Percentiles rank a stretch among this genome's conserved stretches.
These are phyloP conservation scores for Rubia tinctorum DNA, from an alignment of 305 asterid genomes.

Conservation along the genomic window DNA sequence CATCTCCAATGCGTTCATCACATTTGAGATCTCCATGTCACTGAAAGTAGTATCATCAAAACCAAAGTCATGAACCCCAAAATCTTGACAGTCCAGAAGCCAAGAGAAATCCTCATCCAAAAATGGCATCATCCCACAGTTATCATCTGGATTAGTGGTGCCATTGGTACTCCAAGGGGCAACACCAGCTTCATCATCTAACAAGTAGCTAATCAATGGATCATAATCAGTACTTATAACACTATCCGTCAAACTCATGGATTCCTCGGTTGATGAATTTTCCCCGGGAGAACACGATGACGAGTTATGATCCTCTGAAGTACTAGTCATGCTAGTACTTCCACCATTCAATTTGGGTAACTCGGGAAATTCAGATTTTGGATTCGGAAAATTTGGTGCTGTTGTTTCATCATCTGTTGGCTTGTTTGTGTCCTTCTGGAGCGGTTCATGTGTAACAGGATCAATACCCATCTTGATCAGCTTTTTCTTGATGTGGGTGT, in stretches of 20 bases:
- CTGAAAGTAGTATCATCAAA: conserved; percentile 23
- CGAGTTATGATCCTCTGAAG: conserved; percentile 38
- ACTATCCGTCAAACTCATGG: conserved; percentile 6
- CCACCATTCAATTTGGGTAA: conserved; percentile 4
- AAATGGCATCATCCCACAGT: conserved; percentile 17
- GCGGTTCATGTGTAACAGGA: conserved; percentile 79
- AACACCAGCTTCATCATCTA: conserved; percentile 38
- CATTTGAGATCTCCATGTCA: conserved; percentile 27
- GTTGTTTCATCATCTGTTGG: conserved; percentile 13
- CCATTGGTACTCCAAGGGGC: conserved; percentile 40
- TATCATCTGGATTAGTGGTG: conserved; percentile 16
- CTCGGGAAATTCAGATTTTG: conserved; percentile 13
- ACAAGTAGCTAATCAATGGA: conserved; percentile 53
- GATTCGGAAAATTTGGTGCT: conserved; percentile 19
- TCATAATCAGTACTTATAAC: conserved; percentile 36
- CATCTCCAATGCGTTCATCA: conserved; percentile 26
- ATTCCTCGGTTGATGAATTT: conserved; percentile 49
- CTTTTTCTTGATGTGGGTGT: conserved; percentile 86
- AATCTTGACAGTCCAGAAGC: conserved; percentile 40
- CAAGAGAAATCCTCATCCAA: conserved; percentile 30
- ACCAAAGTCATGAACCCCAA: conserved; percentile 71
- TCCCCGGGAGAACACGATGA: conserved; percentile 33
- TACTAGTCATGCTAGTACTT: conserved; percentile 9
- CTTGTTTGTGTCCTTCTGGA: conserved; percentile 30
- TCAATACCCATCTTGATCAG: conserved; percentile 88